Percentiles rank a stretch among this genome's conserved stretches.
These are phyloP conservation scores for Cyclostephanos tholiformis DNA, from an alignment of 108 stramenopile species.

Conservation along the genomic window DNA sequence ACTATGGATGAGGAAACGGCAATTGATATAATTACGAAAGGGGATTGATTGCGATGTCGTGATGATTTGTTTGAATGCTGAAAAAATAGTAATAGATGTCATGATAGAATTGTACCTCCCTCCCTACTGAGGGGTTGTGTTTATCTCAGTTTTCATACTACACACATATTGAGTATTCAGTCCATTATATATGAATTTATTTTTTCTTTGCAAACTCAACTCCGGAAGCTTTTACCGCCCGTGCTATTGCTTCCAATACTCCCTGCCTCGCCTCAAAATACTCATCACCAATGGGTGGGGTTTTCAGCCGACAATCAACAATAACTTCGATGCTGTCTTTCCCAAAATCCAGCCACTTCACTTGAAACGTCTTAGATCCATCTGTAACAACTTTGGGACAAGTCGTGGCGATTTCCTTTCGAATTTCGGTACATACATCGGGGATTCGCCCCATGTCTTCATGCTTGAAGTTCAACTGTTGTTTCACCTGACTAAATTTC, in stretches of 20 bases:
- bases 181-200: background rate
- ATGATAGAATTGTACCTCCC: too few species aligned
- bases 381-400: constrained; percentile 68
- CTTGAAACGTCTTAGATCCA: constrained; percentile 64
- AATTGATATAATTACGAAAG: constrained; percentile 21
- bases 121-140: too few species aligned
- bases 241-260: constrained; percentile 57
- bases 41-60: constrained; percentile 10
- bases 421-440: constrained; percentile 54
- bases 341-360: constrained; percentile 50
- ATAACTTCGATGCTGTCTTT: constrained; percentile 52
- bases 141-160: too few species aligned
- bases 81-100: background rate
- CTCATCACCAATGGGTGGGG: constrained; percentile 46
- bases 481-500: constrained; percentile 64
- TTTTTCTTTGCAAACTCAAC: background rate
- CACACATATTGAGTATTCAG: background rate
- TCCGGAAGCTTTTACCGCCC: constrained; percentile 44
- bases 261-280: constrained; percentile 58
- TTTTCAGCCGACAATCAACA: constrained; percentile 56
- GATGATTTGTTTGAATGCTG: background rate
- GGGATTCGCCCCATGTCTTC: constrained; percentile 60
- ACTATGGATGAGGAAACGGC: constrained; percentile 43
- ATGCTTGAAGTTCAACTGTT: constrained; percentile 62
- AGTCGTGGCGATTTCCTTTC: constrained; percentile 52